Base-by-base conservation (phyloP, 2,329 filamentous ascomycete species). In the Neofusicoccum ribis region DNA sequence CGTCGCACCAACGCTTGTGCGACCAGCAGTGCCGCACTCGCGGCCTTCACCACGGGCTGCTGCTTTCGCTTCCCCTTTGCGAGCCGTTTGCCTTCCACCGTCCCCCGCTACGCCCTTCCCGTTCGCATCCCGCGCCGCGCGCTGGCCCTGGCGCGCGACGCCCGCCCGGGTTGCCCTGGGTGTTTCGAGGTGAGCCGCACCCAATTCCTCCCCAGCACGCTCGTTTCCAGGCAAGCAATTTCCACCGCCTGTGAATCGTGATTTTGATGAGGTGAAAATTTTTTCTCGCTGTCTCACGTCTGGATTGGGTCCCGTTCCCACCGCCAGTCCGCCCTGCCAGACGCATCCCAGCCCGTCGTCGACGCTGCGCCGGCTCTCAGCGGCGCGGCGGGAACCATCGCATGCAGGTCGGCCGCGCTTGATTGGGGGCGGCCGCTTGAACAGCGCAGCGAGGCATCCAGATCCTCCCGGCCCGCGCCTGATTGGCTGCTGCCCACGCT, bases 241-340 rank as follows among this genome's bases (percentile, higher is more conserved):
- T 60, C 56, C 56, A 20, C 51, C 6, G 31, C 27, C 49, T 51
- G 49, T 27, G 49, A 51, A n/a, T 37, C 36, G 27, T 46, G 39
- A n/a, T 59, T 23, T 60, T 47, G 56, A 60, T 37, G 56, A 60
- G 56, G 41, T 47, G 43, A 60, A 60, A 60, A 47, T 39, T 60
- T 58, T 60, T 47, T 58, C 52, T 50, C 47, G 47, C n/a, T 31
- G 50, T 52, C 50, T 52, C 50, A 37, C 50, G 50, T 23, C 7
- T 52, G 6, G 47, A 52, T 52, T 52, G 50, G 50, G n/a, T 43
- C n/a, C 11, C 37, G 39, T 41, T 17, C 14, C 56, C 43, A 60
- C 56, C 56, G 56, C 56, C 37, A 60, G 41, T 60, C 41, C 11
- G 56, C 43, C 56, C 56, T 60, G 56, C 56, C 43, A 60, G 56